These are phyloP conservation scores for Colletotrichum sp. DNA, from an alignment of 2,329 filamentous ascomycete genomes.

Conservation along the genomic window DNA sequence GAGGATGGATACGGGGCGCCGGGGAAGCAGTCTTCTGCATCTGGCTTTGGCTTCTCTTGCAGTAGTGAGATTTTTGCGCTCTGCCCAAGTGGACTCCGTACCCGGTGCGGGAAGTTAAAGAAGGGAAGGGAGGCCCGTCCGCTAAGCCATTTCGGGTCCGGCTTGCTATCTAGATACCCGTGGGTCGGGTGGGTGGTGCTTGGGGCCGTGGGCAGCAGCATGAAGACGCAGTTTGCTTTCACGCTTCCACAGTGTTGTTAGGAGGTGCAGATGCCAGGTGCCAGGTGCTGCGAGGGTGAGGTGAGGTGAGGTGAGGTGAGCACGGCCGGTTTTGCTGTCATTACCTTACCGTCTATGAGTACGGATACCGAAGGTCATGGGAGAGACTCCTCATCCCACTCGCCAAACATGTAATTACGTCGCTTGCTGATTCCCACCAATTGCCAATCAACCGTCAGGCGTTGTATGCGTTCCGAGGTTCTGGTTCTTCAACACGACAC, in stretches of 20 bases:
- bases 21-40: background rate
- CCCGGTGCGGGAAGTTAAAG: slow-evolving; percentile 4
- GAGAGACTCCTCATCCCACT: background rate
- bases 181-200: background rate
- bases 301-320: background rate
- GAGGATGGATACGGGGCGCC: background rate
- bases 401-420: background rate
- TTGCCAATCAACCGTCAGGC: background rate
- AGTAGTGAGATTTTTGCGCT: background rate
- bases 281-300: background rate
- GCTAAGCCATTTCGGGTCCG: slow-evolving; percentile 12
- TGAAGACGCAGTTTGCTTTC: background rate
- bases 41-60: background rate
- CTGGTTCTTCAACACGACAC: slow-evolving; percentile 13
- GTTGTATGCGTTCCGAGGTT: slow-evolving; percentile 11
- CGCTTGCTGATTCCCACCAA: background rate
- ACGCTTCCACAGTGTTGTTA: background rate
- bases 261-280: background rate
- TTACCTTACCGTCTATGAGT: background rate
- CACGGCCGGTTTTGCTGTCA: background rate
- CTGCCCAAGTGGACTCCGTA: background rate
- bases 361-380: background rate
- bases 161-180: slow-evolving; percentile 9
- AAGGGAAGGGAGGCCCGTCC: slow-evolving; percentile 2
- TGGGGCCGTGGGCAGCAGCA: background rate